A percentile compares a stretch with the other conserved stretches of the same genome.
Evolutionary conservation across 73 alveolate genomes (phyloP).

Genomic region (Durusdinium trenchii): DNA sequence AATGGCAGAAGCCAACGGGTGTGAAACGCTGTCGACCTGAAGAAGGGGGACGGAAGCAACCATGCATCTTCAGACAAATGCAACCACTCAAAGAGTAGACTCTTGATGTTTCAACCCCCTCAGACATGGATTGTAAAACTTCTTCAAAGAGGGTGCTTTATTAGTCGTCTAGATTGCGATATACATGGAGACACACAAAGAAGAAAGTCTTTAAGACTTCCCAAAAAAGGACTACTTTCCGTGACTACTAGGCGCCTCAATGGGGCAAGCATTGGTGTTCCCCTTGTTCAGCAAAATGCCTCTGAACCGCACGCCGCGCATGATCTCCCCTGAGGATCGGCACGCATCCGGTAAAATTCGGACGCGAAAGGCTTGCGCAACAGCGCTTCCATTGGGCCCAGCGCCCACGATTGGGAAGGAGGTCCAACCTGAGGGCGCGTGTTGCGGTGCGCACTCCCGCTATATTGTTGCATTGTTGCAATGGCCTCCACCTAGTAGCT

Average conservation of each 20-base stretch:
- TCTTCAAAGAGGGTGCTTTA: too few relatives aligned
- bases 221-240: too few relatives aligned
- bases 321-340: slow-evolving; percentile 47
- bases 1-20: slow-evolving; percentile 66
- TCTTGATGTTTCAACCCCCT: not conserved
- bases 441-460: not conserved
- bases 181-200: too few relatives aligned
- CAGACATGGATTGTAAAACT: too few relatives aligned
- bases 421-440: slow-evolving; percentile 10
- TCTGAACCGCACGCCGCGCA: slow-evolving; percentile 94
- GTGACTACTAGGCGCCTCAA: not conserved
- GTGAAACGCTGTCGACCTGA: slow-evolving; percentile 40
- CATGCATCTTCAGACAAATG: too few relatives aligned
- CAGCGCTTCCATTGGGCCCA: not conserved
- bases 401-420: slow-evolving; percentile 17
- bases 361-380: slow-evolving; percentile 69
- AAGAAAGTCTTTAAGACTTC: too few relatives aligned
- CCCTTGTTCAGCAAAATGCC: slow-evolving; percentile 80
- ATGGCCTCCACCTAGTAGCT: too few relatives aligned
- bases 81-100: not conserved
- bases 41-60: not conserved
- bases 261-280: slow-evolving; percentile 34
- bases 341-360: slow-evolving; percentile 89
- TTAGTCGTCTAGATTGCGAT: too few relatives aligned
- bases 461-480: not conserved